Percentiles rank a stretch among this genome's conserved stretches.
phyloP scores from a whole-genome alignment of 768 basidiomycete species.

The Hebeloma cylindrosporum region DNA sequence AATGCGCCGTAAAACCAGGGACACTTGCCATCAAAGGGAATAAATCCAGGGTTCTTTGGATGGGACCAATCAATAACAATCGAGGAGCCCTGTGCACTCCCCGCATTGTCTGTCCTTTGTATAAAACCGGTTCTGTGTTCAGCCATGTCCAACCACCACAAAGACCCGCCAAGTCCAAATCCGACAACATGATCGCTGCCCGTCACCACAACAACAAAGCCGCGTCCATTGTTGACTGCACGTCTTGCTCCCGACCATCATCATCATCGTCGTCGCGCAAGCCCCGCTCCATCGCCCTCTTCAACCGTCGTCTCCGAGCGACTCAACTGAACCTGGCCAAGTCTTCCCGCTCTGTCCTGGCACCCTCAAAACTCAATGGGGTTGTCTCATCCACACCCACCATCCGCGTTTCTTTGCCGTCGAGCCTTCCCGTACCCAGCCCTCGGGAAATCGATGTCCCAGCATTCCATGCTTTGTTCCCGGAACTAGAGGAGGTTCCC shows the following conservation, averaged over 20 bases:
- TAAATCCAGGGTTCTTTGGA: constrained; percentile 2
- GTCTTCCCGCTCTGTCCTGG: not conserved
- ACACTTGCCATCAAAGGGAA: constrained; percentile 8
- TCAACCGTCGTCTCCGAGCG: not conserved
- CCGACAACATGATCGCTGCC: constrained; percentile 15
- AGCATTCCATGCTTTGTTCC: constrained; percentile 5
- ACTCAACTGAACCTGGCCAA: constrained; percentile 5
- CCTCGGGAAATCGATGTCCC: constrained; percentile 1
- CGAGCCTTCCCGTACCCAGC: constrained; percentile 7
- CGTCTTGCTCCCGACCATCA: constrained; percentile 1
- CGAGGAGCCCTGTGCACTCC: constrained; percentile 1
- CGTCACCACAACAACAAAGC: constrained; percentile 19
- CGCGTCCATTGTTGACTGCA: constrained; percentile 1
- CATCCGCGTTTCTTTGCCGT: constrained; percentile 8
- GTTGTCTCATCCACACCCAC: not conserved
- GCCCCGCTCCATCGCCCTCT: not conserved
- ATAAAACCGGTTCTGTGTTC: constrained; percentile 4
- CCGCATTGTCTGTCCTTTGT: constrained; percentile 10
- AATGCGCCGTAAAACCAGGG: not conserved
- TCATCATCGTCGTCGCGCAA: not conserved
- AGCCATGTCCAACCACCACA: not conserved
- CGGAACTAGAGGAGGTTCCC: constrained; percentile 13
- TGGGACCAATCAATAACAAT: constrained; percentile 2
- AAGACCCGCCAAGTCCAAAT: constrained; percentile 6
- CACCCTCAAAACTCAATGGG: not conserved